phyloP scores from a whole-genome alignment of 2,329 filamentous ascomycete genomes.

The Bretziella fagacearum region DNA sequence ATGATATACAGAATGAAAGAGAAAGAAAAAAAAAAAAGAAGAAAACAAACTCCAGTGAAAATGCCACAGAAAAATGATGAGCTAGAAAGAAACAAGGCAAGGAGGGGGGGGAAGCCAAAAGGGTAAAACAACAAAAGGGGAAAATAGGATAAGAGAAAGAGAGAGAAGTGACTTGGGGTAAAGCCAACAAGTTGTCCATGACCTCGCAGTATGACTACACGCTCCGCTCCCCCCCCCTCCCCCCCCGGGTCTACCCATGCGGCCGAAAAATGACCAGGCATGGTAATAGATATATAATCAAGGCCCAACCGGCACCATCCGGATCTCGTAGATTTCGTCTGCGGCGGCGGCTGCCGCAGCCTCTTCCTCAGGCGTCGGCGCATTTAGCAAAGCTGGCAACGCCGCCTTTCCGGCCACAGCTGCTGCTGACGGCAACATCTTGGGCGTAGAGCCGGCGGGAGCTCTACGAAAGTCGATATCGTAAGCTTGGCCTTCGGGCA shows the following conservation, averaged over 20 bases:
- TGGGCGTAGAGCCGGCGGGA: background rate
- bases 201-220: too few relatives aligned
- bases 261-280: background rate
- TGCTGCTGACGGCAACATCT: constrained; percentile 5
- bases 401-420: constrained; percentile 2
- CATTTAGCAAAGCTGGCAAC: constrained; percentile 9
- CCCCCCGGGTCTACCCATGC: too few relatives aligned
- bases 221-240: too few relatives aligned
- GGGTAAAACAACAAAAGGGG: background rate
- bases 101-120: background rate
- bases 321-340: constrained; percentile 10
- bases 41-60: background rate
- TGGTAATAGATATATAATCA: background rate
- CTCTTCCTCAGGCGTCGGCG: background rate
- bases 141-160: background rate
- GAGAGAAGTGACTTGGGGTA: too few relatives aligned
- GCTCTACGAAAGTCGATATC: constrained; percentile 23
- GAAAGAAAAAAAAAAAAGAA: background rate
- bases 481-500: constrained; percentile 63
- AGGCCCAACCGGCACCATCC: constrained; percentile 1
- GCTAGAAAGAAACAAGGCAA: background rate
- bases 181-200: too few relatives aligned
- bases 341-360: background rate
- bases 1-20: constrained; percentile 5
- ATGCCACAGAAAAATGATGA: background rate